A percentile compares a stretch with the other conserved stretches of the same genome.
Conservation (phyloP, 2,329 filamentous ascomycete genomes). For the Ceratocystis eucalypticola region DNA sequence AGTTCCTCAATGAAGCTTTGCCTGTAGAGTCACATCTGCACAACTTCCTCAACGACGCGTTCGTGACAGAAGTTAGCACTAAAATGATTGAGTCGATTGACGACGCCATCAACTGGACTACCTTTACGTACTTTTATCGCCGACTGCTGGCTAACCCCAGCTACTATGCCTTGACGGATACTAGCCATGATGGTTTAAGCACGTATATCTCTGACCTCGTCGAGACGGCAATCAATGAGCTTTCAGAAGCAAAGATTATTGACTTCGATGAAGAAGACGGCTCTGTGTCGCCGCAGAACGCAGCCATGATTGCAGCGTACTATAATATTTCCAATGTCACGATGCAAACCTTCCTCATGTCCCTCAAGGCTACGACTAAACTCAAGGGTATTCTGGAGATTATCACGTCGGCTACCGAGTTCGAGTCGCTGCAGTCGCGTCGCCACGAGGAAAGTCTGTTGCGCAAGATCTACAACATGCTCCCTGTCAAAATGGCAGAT, state of each 20-base stretch:
- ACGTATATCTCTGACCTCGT: slow-evolving; percentile 89
- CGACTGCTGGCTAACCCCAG: slow-evolving; percentile 88
- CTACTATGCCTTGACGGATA: slow-evolving; percentile 82
- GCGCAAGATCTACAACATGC: slow-evolving; percentile 81
- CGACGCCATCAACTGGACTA: slow-evolving; percentile 96
- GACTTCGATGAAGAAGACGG: slow-evolving; percentile 93
- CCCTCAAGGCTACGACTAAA: slow-evolving; percentile 76
- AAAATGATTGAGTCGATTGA: slow-evolving; percentile 92
- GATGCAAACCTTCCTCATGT: slow-evolving; percentile 96
- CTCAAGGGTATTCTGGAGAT: slow-evolving; percentile 96
- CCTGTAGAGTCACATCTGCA: slow-evolving; percentile 92
- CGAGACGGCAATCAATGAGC: slow-evolving; percentile 79
- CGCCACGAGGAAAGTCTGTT: slow-evolving; percentile 82
- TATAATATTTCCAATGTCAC: slow-evolving; percentile 99
- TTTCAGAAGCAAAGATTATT: slow-evolving; percentile 87
- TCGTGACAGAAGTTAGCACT: slow-evolving; percentile 92
- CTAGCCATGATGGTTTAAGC: slow-evolving; percentile 85
- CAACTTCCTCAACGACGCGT: slow-evolving; percentile 84
- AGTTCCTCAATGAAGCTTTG: slow-evolving; percentile 90
- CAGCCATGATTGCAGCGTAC: slow-evolving; percentile 95
- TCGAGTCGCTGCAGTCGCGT: slow-evolving; percentile 86
- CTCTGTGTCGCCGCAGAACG: slow-evolving; percentile 75
- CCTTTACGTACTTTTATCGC: slow-evolving; percentile 96
- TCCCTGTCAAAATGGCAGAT: slow-evolving; percentile 90
- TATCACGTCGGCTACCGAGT: slow-evolving; percentile 90